Evolutionary conservation across 2,329 filamentous ascomycete species (phyloP).

Genomic region (Mollisiaceae sp.): DNA sequence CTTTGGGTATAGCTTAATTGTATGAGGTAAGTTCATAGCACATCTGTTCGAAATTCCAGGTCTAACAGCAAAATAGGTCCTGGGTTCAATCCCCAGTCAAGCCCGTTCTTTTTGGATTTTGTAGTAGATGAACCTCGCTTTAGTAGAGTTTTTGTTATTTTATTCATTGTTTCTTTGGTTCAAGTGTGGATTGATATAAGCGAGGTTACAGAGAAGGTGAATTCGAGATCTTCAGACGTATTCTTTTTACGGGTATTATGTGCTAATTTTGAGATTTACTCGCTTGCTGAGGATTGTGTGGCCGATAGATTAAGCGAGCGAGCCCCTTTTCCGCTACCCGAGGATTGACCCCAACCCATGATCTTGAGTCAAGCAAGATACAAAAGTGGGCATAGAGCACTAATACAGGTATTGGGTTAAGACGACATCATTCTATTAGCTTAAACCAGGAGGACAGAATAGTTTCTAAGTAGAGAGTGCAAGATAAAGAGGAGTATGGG

Average conservation of each 20-base stretch:
- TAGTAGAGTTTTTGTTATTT: background rate
- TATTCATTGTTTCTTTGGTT: background rate
- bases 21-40: too few relatives aligned
- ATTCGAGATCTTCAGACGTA: background rate
- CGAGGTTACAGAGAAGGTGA: background rate
- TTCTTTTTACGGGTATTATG: background rate
- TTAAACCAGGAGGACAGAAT: too few relatives aligned
- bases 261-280: background rate
- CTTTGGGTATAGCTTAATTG: background rate
- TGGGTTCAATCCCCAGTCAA: conserved; percentile 6
- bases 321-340: background rate
- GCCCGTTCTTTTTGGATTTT: background rate
- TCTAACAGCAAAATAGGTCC: too few relatives aligned
- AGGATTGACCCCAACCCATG: too few relatives aligned
- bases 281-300: background rate
- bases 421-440: too few relatives aligned
- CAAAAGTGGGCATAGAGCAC: too few relatives aligned
- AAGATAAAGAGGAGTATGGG: too few relatives aligned
- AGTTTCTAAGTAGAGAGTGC: too few relatives aligned
- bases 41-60: too few relatives aligned
- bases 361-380: too few relatives aligned
- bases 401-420: too few relatives aligned
- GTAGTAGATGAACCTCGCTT: background rate
- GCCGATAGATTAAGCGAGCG: background rate
- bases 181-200: too few relatives aligned